A percentile compares a stretch with the other conserved stretches of the same genome.
phyloP scores from a whole-genome alignment of 2,329 filamentous ascomycete species.

The Exophiala xenobiotica region DNA sequence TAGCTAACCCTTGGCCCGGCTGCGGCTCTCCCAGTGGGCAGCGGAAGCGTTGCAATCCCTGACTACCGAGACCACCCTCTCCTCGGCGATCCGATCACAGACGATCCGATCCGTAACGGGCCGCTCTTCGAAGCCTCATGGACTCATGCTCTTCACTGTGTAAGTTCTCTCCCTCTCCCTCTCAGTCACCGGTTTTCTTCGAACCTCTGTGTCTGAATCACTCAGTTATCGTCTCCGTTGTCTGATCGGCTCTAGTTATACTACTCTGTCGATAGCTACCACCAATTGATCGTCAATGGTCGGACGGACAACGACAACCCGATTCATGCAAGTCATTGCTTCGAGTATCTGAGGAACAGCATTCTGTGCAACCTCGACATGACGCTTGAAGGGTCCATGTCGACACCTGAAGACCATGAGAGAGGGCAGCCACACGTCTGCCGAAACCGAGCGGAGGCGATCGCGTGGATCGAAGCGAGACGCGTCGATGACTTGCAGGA shows the following conservation, averaged over 20 bases:
- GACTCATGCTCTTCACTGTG: conserved; percentile 38
- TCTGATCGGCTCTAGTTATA: conserved; percentile 31
- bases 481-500: conserved; percentile 37
- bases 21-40: conserved; percentile 34
- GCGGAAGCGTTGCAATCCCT: conserved; percentile 35
- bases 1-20: too few relatives aligned
- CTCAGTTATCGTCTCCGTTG: too few relatives aligned
- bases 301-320: conserved; percentile 30
- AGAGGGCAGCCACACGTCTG: conserved; percentile 37
- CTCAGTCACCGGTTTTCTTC: neutral
- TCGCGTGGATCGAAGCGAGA: conserved; percentile 36
- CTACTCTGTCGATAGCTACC: conserved; percentile 37
- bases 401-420: conserved; percentile 25
- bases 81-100: conserved; percentile 34
- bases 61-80: conserved; percentile 35
- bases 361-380: conserved; percentile 38
- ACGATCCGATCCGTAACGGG: conserved; percentile 35
- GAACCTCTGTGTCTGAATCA: too few relatives aligned
- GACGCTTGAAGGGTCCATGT: conserved; percentile 36
- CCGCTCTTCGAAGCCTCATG: conserved; percentile 37
- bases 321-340: conserved; percentile 35
- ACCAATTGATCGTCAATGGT: conserved; percentile 36
- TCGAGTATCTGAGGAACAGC: conserved; percentile 37
- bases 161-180: neutral
- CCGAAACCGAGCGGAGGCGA: conserved; percentile 34